Percentiles rank a stretch among this genome's conserved stretches.
Conservation (phyloP, 2,329 filamentous ascomycete genomes). For the Huntiella moniliformis region DNA sequence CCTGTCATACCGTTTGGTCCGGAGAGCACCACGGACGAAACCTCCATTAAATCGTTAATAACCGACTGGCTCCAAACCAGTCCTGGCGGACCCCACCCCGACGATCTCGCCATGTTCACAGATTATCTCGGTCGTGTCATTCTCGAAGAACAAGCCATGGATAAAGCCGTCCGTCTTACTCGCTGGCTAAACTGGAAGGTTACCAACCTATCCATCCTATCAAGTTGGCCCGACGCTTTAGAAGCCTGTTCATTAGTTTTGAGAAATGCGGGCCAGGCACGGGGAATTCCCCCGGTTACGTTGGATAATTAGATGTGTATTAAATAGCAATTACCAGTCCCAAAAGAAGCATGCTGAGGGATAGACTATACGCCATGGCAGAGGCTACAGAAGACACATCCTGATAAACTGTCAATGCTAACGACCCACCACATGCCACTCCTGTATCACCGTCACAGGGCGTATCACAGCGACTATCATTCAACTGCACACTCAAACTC, state of each 20-base stretch:
- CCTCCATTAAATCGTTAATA: conserved; percentile 56
- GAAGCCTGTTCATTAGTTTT: no score
- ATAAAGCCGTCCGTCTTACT: conserved; percentile 51
- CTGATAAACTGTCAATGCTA: conserved; percentile 29
- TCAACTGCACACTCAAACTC: conserved; percentile 25
- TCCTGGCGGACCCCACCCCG: conserved; percentile 52
- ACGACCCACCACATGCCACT: conserved; percentile 33
- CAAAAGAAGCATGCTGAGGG: background rate
- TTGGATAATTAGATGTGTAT: no score
- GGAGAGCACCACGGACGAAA: conserved; percentile 22
- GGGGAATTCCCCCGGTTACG: no score
- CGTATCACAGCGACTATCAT: conserved; percentile 29
- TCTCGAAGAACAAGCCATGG: conserved; percentile 55
- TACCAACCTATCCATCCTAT: background rate
- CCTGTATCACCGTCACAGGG: conserved; percentile 34
- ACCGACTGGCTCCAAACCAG: conserved; percentile 50
- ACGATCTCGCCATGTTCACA: conserved; percentile 58
- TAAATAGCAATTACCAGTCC: background rate
- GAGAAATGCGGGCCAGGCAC: no score
- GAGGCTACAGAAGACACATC: conserved; percentile 7
- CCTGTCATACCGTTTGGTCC: conserved; percentile 28
- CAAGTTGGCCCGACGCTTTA: no score
- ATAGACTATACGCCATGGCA: background rate
- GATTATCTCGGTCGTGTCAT: conserved; percentile 58
- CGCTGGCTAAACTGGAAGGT: conserved; percentile 46